A percentile compares a stretch with the other conserved stretches of the same genome.
These are phyloP conservation scores for Amaranthus cruentus DNA, from an alignment of 148 eudicot genomes.

Conservation along the genomic window DNA sequence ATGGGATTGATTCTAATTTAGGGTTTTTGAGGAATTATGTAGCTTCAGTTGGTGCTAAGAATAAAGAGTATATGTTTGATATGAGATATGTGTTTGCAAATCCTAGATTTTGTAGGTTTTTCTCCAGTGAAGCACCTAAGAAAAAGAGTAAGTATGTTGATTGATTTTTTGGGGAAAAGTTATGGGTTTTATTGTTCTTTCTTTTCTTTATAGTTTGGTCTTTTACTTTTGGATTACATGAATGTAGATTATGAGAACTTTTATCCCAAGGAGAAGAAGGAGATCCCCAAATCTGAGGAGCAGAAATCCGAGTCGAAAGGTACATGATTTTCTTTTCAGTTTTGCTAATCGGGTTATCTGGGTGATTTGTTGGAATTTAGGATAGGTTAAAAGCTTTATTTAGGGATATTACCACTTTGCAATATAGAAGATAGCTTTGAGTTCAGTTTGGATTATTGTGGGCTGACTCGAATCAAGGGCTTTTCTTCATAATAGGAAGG, in stretches of 20 bases:
- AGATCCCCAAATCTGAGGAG: conserved; percentile 59
- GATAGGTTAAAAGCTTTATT: background rate
- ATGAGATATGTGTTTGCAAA: conserved; percentile 37
- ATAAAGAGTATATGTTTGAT: conserved; percentile 40
- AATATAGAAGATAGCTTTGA: background rate
- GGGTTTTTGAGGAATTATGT: conserved; percentile 67
- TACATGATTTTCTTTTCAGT: conserved; percentile 11
- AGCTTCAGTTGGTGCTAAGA: conserved; percentile 41
- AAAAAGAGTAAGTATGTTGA: conserved; percentile 54
- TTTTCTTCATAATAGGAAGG: background rate
- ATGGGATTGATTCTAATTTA: conserved; percentile 39
- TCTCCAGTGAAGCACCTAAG: conserved; percentile 73
- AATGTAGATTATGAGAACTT: conserved; percentile 72
- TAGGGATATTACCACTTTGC: background rate
- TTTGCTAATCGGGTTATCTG: background rate
- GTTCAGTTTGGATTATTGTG: background rate
- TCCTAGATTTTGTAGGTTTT: conserved; percentile 49
- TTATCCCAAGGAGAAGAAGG: conserved; percentile 80
- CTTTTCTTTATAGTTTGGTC: background rate
- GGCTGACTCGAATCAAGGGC: background rate
- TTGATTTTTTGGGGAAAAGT: background rate
- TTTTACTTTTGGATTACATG: background rate
- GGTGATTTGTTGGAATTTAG: background rate
- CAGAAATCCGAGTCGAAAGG: conserved; percentile 78
- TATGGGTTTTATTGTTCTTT: background rate